These are phyloP conservation scores for Sonneratia caseolaris DNA, from an alignment of 345 rosid genomes.

Conservation along the genomic window DNA sequence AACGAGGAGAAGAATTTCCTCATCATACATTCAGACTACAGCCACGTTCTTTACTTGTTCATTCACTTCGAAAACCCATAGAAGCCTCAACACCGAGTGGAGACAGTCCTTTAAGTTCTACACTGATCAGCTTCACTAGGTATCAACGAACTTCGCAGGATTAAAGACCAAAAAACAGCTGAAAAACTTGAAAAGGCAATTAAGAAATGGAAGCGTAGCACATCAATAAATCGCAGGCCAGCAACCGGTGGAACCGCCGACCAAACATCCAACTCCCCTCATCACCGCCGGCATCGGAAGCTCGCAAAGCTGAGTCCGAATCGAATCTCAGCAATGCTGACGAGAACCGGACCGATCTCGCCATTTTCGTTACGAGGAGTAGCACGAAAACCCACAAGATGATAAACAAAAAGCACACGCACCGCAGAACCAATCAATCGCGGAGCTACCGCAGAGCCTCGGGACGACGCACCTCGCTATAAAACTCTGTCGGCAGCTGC, in stretches of 20 bases:
- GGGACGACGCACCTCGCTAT: not conserved
- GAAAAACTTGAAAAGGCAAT: not conserved
- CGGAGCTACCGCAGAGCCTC: not conserved
- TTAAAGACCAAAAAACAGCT: not conserved
- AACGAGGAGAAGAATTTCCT: not conserved
- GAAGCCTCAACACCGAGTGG: not conserved
- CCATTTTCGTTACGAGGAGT: not conserved
- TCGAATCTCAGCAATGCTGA: slow-evolving; percentile 32
- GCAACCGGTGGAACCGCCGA: slow-evolving; percentile 10
- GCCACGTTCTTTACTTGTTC: not conserved
- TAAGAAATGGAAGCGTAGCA: not conserved
- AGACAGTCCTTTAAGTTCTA: not conserved
- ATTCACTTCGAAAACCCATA: not conserved
- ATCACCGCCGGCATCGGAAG: slow-evolving; percentile 12
- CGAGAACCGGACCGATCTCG: slow-evolving; percentile 28
- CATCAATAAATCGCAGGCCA: not conserved
- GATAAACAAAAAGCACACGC: not conserved
- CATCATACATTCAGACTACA: not conserved
- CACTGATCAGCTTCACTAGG: not conserved
- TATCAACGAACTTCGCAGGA: not conserved
- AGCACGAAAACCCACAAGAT: not conserved
- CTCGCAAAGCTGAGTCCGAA: slow-evolving; percentile 13
- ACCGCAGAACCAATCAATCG: not conserved
- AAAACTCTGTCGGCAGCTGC: not conserved
- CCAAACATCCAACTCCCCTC: slow-evolving; percentile 8